These are phyloP conservation scores for Tritrichomonas foetus DNA, from an alignment of 208 protist genomes.

Conservation along the genomic window DNA sequence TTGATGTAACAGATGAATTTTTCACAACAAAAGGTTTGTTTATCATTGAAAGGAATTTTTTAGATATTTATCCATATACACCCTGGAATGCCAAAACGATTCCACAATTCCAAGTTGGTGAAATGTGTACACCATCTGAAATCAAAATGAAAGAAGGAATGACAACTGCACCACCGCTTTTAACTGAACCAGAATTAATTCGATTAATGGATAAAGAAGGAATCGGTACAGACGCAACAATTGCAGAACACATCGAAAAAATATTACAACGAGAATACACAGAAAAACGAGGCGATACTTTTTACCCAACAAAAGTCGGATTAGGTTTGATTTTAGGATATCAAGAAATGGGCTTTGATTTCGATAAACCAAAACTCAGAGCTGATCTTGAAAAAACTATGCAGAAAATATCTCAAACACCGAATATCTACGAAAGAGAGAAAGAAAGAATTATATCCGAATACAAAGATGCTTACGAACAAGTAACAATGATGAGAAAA, in stretches of 20 bases:
- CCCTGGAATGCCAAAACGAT: constrained; percentile 72
- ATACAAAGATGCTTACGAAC: not conserved
- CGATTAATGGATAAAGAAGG: constrained; percentile 84
- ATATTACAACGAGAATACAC: constrained; percentile 69
- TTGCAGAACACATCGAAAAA: constrained; percentile 92
- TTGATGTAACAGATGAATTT: constrained; percentile 59
- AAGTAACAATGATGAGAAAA: not conserved
- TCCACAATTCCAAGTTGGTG: constrained; percentile 74
- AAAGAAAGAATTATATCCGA: not conserved
- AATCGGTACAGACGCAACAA: constrained; percentile 98
- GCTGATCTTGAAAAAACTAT: not conserved
- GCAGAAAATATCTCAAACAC: not conserved
- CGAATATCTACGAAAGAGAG: not conserved
- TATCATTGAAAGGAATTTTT: constrained; percentile 72
- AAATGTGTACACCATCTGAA: constrained; percentile 72
- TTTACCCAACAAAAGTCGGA: constrained; percentile 83
- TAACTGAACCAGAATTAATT: constrained; percentile 94
- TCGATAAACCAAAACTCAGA: constrained; percentile 7
- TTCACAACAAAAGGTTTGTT: constrained; percentile 54
- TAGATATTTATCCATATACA: constrained; percentile 80
- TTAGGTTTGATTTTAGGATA: constrained; percentile 85
- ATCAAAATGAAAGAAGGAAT: constrained; percentile 69
- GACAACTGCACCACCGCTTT: constrained; percentile 69
- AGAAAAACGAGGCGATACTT: constrained; percentile 41
- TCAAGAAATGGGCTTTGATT: constrained; percentile 75